Conservation (phyloP, 2,329 filamentous ascomycete species). For the Exophiala lecanii-corni region DNA sequence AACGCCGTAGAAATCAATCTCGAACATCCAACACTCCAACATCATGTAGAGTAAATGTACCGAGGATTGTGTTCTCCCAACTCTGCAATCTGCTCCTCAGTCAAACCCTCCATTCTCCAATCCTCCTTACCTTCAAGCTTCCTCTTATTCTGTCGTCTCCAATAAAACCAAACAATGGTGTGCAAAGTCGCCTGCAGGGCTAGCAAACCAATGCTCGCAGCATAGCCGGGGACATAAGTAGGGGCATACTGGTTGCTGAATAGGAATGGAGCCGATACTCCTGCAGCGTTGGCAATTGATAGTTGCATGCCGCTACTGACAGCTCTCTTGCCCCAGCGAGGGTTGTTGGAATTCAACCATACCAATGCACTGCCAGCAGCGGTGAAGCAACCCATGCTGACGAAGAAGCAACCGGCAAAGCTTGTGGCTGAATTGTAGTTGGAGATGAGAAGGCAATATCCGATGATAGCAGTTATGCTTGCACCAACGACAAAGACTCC, state of each 20-base stretch:
- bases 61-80: constrained; percentile 39
- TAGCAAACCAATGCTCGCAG: constrained; percentile 54
- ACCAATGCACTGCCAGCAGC: constrained; percentile 51
- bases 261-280: constrained; percentile 65
- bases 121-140: constrained; percentile 35
- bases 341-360: constrained; percentile 60
- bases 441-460: constrained; percentile 64
- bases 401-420: constrained; percentile 70
- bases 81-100: constrained; percentile 38
- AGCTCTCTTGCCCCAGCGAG: constrained; percentile 69
- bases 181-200: constrained; percentile 50
- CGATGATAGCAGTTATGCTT: constrained; percentile 58
- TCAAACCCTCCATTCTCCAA: constrained; percentile 35
- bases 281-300: constrained; percentile 63
- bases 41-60: constrained; percentile 14
- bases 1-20: too few species aligned
- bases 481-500: constrained; percentile 61
- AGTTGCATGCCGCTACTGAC: constrained; percentile 67
- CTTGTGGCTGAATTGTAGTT: constrained; percentile 57
- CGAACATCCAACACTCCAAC: too few species aligned
- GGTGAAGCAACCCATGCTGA: constrained; percentile 66
- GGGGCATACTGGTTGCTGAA: constrained; percentile 44
- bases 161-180: constrained; percentile 52
- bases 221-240: constrained; percentile 56
- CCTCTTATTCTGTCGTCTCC: constrained; percentile 43